Base-by-base conservation (phyloP, 202 grass and related monocot genomes). In the Zoysia matrella region DNA sequence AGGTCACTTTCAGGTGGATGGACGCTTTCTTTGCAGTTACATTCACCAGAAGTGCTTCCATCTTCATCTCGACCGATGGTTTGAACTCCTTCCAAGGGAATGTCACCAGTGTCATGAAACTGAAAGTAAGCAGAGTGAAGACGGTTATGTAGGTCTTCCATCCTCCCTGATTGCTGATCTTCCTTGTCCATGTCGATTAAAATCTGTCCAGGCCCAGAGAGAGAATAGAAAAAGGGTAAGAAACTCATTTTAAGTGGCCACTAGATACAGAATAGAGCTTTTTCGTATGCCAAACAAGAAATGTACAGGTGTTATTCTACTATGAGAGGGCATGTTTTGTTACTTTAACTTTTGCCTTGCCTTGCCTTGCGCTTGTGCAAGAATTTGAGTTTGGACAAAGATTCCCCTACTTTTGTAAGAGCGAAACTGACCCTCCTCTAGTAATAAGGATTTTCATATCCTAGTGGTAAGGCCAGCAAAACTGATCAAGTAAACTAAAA, bases 101-200 rank as follows among this genome's bases (percentile, higher is more conserved):
- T 69, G 51, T 76, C 82, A 16, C 74, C 77, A 5, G 44, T 69
- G 22, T 80, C 84, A 55, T 15, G 52, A 56, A 90, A 94, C 80
- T 99, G 93, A 36, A 84, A 87, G 60, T 93, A 99, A 43, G 82
- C 87, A 8, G 57, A 43, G 56, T 73, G 85, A 67, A 99, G 68
- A 44, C 87, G 71, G 12, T 67, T 1, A 6, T 92, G 80, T 67
- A 96, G 93, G 81, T 83, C 85, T 51, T 92, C 85, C 60, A 89
- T 85, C 75, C 78, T 89, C 8, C 85, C 89, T 4, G 72, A 83
- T 61, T 91, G 77, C 57, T 92, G 77, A 36, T 99, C 90, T 81
- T 90, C 85, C 62, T 50, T 85, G 79, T 93, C 96, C 91, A 92
- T 93, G 76, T 95, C 93, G 11, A 98, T 95, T 56, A 98, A 78